Base-by-base conservation (phyloP, 495 filamentous ascomycete genomes). In the Delitschia confertaspora region DNA sequence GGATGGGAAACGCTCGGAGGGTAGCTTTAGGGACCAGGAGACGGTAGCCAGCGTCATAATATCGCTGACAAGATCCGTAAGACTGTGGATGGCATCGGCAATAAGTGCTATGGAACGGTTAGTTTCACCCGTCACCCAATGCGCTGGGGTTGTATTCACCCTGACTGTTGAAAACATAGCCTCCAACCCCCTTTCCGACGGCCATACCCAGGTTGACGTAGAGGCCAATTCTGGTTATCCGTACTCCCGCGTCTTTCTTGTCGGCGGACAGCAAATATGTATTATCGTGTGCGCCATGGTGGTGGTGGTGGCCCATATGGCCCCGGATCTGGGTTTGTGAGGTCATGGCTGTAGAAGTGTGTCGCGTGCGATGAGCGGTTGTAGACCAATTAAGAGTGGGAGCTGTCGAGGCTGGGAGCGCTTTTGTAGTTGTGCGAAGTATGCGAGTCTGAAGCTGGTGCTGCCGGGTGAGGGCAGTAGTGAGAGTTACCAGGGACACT, bases 121-220 rank as follows among this genome's bases (percentile, higher is more conserved):
- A 57, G 53, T 21, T 13, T 17, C 19, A 13, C 24, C 9, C 20
- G 13, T 16, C 14, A 22, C 19, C 10, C 8, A 16, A 17, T 14
- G 20, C 26, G 25, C 11, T 34, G 11, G 26, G 11, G 4, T 8
- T 29, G 18, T 25, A 47, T 40, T 57, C 55, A 60, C 62, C 63
- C 65, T 95, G 86, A 17, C 87, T 94, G 65, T 94, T 85, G 67
- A 98, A 94, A 46, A 79, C 69, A 62, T 91, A 95, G 47, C 91
- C 91, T 24, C 89, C 91, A 29, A 86, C 69, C 19, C 88, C 91
- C 56, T 98, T 98, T 25, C 76, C 81, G 54, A 95, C 71, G 24
- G 89, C 91, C 91, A 98, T 95, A 50, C 78, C 75, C 2, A 95
- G 74, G 59, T 98, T 98, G 42, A 88, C 86, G 55, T 82, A 80